Conservation (phyloP, 225 moss, liverwort and hornwort genomes). For the Neckera pumila region DNA sequence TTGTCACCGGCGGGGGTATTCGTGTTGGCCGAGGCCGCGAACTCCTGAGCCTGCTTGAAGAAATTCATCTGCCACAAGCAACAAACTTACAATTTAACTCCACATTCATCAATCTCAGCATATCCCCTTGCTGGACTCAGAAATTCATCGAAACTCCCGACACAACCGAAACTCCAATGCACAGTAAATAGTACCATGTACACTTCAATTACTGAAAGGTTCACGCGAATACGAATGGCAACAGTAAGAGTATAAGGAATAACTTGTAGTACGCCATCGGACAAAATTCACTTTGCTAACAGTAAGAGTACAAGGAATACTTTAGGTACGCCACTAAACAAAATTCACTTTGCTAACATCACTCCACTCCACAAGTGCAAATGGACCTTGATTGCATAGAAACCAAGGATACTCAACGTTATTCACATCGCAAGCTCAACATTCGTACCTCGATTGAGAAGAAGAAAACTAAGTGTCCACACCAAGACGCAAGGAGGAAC, state of each 20-base stretch:
- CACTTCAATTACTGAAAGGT: background rate
- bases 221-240: background rate
- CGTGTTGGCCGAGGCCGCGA: background rate
- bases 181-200: background rate
- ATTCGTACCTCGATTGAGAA: conserved; percentile 2
- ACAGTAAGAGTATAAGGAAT: too few relatives aligned
- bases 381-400: background rate
- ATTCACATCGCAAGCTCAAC: background rate
- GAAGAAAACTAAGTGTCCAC: background rate
- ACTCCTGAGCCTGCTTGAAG: conserved; percentile 26
- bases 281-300: background rate
- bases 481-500: background rate
- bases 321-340: too few relatives aligned
- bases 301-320: background rate
- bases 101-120: background rate
- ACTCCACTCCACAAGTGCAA: background rate
- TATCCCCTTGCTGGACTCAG: background rate
- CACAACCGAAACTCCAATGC: background rate
- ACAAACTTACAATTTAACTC: background rate
- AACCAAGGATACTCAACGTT: background rate
- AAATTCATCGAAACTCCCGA: background rate
- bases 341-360: background rate
- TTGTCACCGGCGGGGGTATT: background rate
- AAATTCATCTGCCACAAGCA: conserved; percentile 23
- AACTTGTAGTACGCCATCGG: background rate